Conservation (phyloP, 768 basidiomycete genomes). For the Tephrocybe sp. region DNA sequence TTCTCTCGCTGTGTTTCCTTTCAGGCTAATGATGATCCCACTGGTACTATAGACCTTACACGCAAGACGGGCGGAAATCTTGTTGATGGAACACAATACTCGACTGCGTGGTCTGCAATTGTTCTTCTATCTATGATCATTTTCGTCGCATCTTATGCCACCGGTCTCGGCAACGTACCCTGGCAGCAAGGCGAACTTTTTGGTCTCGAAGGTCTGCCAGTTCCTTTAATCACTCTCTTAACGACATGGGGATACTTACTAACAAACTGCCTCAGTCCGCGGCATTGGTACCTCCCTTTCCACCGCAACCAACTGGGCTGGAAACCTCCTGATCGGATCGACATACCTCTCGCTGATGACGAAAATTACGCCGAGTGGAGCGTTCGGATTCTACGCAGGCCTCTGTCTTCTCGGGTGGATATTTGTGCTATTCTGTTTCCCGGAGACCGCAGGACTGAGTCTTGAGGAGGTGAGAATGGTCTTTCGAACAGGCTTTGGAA, state of each 20-base stretch:
- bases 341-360: conserved; percentile 82
- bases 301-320: conserved; percentile 78
- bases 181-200: conserved; percentile 91
- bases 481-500: conserved; percentile 64
- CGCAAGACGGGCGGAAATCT: conserved; percentile 53
- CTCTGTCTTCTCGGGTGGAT: conserved; percentile 67
- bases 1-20: background rate
- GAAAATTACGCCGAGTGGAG: conserved; percentile 68
- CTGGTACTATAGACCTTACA: conserved; percentile 12
- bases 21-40: background rate
- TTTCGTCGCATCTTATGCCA: conserved; percentile 81
- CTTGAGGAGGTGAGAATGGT: conserved; percentile 65
- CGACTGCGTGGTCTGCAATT: conserved; percentile 55
- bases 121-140: conserved; percentile 81
- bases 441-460: conserved; percentile 75
- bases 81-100: conserved; percentile 45
- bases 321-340: conserved; percentile 72
- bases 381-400: conserved; percentile 76
- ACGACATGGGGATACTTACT: background rate
- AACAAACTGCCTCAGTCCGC: background rate
- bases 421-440: conserved; percentile 71
- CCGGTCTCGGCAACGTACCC: conserved; percentile 75
- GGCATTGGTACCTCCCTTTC: conserved; percentile 4
- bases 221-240: background rate
- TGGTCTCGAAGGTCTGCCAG: conserved; percentile 56